phyloP scores from a whole-genome alignment of 2,329 filamentous ascomycete genomes.

The Penicillium nordicum region DNA sequence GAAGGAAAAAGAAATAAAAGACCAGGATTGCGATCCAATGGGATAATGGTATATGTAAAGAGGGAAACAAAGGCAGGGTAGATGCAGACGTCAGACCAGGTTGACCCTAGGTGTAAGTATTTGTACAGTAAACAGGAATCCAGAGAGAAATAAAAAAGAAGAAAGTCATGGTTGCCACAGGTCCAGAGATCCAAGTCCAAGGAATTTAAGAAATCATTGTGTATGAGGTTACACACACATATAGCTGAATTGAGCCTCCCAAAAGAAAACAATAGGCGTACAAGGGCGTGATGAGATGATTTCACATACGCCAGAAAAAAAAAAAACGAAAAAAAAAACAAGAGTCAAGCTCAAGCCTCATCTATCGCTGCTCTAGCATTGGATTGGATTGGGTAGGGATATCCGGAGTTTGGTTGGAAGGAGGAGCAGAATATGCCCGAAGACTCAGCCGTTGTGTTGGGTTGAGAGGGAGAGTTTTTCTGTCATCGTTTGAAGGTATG shows the following conservation, averaged over 20 bases:
- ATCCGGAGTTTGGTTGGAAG: not conserved
- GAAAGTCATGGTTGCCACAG: not conserved
- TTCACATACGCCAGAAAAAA: not conserved
- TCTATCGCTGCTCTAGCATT: constrained; percentile 5
- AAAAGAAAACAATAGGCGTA: constrained; percentile 6
- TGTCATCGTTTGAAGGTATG: constrained; percentile 13
- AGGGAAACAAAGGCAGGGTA: not conserved
- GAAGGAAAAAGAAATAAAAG: not conserved
- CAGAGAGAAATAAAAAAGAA: not conserved
- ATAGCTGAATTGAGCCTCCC: not conserved
- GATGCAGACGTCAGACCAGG: not conserved
- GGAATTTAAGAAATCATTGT: not conserved
- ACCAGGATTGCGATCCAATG: not conserved
- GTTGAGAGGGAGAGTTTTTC: constrained; percentile 9
- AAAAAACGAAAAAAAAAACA: not conserved
- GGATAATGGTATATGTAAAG: constrained; percentile 8
- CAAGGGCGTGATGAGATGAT: not conserved
- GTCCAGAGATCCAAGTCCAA: not conserved
- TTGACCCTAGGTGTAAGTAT: constrained; percentile 1
- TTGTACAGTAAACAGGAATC: not conserved
- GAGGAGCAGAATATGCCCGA: not conserved
- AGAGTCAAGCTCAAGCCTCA: not conserved
- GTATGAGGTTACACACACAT: not conserved
- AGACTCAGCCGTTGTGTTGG: not conserved
- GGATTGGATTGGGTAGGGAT: not conserved